Evolutionary conservation across 73 alveolate species (phyloP).

Genomic region (Tetrahymena borealis): DNA sequence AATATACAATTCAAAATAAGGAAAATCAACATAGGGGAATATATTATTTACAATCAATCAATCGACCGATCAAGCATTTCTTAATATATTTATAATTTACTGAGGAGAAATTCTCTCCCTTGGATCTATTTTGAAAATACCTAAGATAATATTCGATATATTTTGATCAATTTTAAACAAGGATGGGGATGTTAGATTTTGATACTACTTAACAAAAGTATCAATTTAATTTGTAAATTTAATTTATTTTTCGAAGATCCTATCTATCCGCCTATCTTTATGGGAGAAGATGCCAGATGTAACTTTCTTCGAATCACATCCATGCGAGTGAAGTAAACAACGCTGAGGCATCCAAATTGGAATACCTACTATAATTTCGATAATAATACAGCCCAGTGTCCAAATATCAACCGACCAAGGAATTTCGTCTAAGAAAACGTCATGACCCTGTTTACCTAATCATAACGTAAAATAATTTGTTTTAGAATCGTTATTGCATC

Average conservation of each 20-base stretch:
- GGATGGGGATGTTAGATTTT: background rate
- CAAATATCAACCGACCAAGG: background rate
- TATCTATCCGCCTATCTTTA: background rate
- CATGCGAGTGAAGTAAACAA: background rate
- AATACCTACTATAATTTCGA: background rate
- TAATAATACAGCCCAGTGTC: background rate
- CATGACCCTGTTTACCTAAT: background rate
- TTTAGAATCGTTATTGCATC: background rate
- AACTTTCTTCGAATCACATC: background rate
- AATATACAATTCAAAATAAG: too few species aligned
- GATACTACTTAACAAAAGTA: background rate
- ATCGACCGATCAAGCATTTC: background rate
- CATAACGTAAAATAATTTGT: background rate
- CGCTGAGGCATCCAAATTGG: background rate
- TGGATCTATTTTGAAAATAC: background rate
- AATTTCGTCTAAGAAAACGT: background rate
- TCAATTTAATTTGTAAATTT: background rate
- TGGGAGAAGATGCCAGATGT: background rate
- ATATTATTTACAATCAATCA: background rate
- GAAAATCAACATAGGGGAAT: background rate
- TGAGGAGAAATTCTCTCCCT: background rate
- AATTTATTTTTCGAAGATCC: background rate
- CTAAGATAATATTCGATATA: background rate
- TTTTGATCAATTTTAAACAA: background rate
- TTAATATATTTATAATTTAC: background rate